Percentiles rank a stretch among this genome's conserved stretches.
Evolutionary conservation across 2,329 filamentous ascomycete genomes (phyloP).

Genomic region (Neoscytalidium dimidiatum): DNA sequence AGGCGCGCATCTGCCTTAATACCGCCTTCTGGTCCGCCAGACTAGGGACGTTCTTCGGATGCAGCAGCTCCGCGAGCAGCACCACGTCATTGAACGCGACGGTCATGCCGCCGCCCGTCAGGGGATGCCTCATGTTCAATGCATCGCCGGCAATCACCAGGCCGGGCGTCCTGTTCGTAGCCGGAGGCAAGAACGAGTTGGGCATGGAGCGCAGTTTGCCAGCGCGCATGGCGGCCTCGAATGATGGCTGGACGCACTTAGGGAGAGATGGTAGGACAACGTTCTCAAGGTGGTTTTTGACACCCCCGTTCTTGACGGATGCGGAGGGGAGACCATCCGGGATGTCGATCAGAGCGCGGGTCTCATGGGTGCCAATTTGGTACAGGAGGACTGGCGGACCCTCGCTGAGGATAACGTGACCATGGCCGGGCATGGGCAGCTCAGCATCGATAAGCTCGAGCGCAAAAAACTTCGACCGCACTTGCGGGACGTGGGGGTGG

Average conservation of each 20-base stretch:
- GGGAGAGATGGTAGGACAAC: constrained; percentile 80
- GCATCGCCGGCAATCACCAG: constrained; percentile 88
- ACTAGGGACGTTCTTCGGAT: constrained; percentile 66
- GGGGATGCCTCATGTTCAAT: constrained; percentile 98
- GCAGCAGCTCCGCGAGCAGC: constrained; percentile 72
- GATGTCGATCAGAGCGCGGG: constrained; percentile 84
- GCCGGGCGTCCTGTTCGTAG: constrained; percentile 69
- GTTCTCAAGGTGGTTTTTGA: constrained; percentile 80
- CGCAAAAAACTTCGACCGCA: constrained; percentile 88
- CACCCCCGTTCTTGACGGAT: constrained; percentile 72
- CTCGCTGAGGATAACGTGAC: constrained; percentile 84
- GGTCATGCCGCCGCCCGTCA: constrained; percentile 97
- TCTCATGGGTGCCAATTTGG: constrained; percentile 95
- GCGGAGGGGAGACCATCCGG: constrained; percentile 76
- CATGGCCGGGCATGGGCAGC: constrained; percentile 73
- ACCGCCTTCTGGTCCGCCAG: constrained; percentile 70
- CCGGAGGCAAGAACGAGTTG: constrained; percentile 87
- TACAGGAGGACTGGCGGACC: constrained; percentile 83
- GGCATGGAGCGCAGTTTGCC: constrained; percentile 89
- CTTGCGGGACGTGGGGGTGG: constrained; percentile 65
- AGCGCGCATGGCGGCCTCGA: constrained; percentile 72
- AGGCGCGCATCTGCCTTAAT: constrained; percentile 66
- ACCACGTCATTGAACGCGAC: constrained; percentile 93
- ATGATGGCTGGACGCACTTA: constrained; percentile 68
- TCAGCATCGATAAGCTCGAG: constrained; percentile 88